Conservation (phyloP, 2,329 filamentous ascomycete genomes). For the Mariannaea elegans region DNA sequence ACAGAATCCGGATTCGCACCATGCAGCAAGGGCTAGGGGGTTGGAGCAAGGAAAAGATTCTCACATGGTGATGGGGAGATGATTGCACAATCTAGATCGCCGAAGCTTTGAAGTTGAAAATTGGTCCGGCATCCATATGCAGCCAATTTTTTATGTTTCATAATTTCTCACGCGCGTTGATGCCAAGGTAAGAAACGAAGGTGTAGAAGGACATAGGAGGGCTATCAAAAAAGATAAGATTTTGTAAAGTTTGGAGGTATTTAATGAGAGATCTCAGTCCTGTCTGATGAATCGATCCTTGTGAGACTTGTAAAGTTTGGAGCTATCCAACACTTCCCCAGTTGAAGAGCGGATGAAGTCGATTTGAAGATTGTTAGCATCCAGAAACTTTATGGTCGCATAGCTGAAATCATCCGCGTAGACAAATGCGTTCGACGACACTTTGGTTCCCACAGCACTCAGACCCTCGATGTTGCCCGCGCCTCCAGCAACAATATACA, state of each 20-base stretch:
- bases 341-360: background rate
- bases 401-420: background rate
- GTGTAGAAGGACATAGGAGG: too few species aligned
- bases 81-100: too few species aligned
- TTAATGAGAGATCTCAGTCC: too few species aligned
- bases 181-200: too few species aligned
- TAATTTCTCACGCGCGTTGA: too few species aligned
- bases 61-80: constrained; percentile 18
- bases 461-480: constrained; percentile 43
- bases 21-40: constrained; percentile 7
- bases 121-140: too few species aligned
- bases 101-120: too few species aligned
- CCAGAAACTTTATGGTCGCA: background rate
- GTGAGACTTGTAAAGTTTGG: background rate
- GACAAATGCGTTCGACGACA: background rate
- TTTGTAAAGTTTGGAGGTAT: too few species aligned
- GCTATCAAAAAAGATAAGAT: too few species aligned
- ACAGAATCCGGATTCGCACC: constrained; percentile 10
- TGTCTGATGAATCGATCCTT: background rate
- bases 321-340: background rate
- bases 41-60: constrained; percentile 20
- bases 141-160: too few species aligned
- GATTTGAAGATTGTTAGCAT: background rate
- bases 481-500: constrained; percentile 42
- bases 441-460: constrained; percentile 14